phyloP scores from a whole-genome alignment of 1,139 yeast species.

The Saccharomyces hybrid region DNA sequence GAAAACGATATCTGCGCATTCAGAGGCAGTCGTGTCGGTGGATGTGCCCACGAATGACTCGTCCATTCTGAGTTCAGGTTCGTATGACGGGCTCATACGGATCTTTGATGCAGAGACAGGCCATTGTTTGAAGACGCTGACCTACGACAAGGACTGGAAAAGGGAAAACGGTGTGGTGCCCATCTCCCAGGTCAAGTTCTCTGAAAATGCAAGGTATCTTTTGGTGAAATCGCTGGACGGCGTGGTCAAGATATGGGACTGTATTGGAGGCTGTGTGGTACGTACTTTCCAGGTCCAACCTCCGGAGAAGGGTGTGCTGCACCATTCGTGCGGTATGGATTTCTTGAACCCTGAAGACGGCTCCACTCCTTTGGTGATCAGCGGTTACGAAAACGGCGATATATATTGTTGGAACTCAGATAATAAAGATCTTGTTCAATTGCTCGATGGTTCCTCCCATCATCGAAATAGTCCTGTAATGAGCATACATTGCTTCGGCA shows the following conservation, averaged over 20 bases:
- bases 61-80: conserved; percentile 75
- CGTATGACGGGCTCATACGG: conserved; percentile 83
- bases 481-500: conserved; percentile 39
- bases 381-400: conserved; percentile 60
- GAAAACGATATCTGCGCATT: conserved; percentile 84
- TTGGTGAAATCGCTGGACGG: conserved; percentile 81
- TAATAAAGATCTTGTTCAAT: conserved; percentile 26
- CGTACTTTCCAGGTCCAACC: conserved; percentile 49
- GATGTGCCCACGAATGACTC: conserved; percentile 68
- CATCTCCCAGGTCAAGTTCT: conserved; percentile 60
- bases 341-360: conserved; percentile 34
- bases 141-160: conserved; percentile 58
- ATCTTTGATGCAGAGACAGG: conserved; percentile 85
- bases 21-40: conserved; percentile 79
- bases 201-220: conserved; percentile 78
- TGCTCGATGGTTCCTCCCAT: conserved; percentile 26
- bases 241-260: conserved; percentile 71
- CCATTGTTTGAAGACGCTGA: conserved; percentile 83
- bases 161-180: conserved; percentile 61
- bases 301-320: conserved; percentile 11
- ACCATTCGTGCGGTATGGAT: conserved; percentile 40
- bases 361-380: conserved; percentile 33
- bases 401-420: conserved; percentile 73
- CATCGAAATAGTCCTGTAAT: conserved; percentile 39
- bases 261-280: conserved; percentile 66